phyloP scores from a whole-genome alignment of 805 yeast genomes.

The Teunomyces aglyptinius region DNA sequence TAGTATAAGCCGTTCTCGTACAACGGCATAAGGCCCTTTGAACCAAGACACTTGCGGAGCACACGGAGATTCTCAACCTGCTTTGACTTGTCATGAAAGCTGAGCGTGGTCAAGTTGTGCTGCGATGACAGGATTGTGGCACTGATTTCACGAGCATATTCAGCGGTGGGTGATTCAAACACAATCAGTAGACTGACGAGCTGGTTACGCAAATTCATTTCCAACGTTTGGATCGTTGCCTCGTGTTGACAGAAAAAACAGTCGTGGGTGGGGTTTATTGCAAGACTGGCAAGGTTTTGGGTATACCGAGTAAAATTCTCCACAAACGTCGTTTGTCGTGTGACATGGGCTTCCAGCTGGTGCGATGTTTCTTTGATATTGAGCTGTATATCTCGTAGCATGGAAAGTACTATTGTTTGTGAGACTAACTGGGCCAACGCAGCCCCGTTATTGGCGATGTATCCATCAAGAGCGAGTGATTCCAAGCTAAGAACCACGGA shows the following conservation, averaged over 20 bases:
- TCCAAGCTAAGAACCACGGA: constrained; percentile 7
- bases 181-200: constrained; percentile 11
- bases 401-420: constrained; percentile 13
- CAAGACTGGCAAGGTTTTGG: constrained; percentile 9
- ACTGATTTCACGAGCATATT: constrained; percentile 9
- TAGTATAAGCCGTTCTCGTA: constrained; percentile 15
- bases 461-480: constrained; percentile 22
- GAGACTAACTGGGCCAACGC: constrained; percentile 9
- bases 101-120: constrained; percentile 9
- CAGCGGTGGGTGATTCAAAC: constrained; percentile 14
- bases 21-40: constrained; percentile 4
- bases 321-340: constrained; percentile 11
- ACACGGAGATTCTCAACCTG: constrained; percentile 13
- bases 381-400: constrained; percentile 13
- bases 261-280: constrained; percentile 18
- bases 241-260: constrained; percentile 20
- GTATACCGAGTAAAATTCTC: constrained; percentile 9
- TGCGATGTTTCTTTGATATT: constrained; percentile 23
- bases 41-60: constrained; percentile 13
- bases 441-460: constrained; percentile 14
- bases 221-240: constrained; percentile 7
- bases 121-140: constrained; percentile 10
- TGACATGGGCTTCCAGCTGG: constrained; percentile 14
- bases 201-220: constrained; percentile 6
- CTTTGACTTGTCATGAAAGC: constrained; percentile 16